Conservation (phyloP, 495 filamentous ascomycete genomes). For the Lindgomyces ingoldianus region DNA sequence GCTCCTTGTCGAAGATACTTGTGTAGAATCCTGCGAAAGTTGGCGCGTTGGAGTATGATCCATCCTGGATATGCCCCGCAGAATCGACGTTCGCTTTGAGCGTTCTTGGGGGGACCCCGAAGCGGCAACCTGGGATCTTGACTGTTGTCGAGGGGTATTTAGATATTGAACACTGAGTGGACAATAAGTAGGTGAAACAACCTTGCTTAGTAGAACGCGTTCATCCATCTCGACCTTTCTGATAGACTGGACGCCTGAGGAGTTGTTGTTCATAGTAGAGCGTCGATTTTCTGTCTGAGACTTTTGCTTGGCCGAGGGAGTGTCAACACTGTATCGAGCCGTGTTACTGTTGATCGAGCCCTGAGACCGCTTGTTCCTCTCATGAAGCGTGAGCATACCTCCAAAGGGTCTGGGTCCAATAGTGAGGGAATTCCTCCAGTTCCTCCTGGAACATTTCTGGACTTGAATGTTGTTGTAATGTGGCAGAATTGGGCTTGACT, state of each 20-base stretch:
- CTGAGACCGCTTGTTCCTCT: slow-evolving; percentile 7
- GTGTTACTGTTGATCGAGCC: slow-evolving; percentile 28
- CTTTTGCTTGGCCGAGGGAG: neutral
- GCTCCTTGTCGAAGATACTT: slow-evolving; percentile 33
- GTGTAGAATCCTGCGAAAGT: slow-evolving; percentile 32
- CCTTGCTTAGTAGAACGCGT: slow-evolving; percentile 15
- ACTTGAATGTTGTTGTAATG: slow-evolving; percentile 5
- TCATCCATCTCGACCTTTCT: slow-evolving; percentile 13
- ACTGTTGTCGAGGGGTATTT: slow-evolving; percentile 24
- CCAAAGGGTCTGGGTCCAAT: slow-evolving; percentile 23
- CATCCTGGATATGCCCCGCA: slow-evolving; percentile 17
- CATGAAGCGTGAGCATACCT: slow-evolving; percentile 20
- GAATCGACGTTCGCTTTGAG: slow-evolving; percentile 10
- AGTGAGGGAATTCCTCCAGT: slow-evolving; percentile 21
- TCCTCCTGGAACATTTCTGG: slow-evolving; percentile 13
- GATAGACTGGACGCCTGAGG: slow-evolving; percentile 13
- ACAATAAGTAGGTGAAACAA: slow-evolving; percentile 20
- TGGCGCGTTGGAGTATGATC: slow-evolving; percentile 14
- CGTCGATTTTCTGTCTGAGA: slow-evolving; percentile 6
- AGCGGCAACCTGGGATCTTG: slow-evolving; percentile 14
- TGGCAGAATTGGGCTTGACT: slow-evolving; percentile 21
- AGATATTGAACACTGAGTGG: slow-evolving; percentile 12
- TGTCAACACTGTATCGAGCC: slow-evolving; percentile 13
- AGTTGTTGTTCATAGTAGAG: slow-evolving; percentile 15
- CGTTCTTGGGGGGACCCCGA: slow-evolving; percentile 35